Evolutionary conservation across 305 asterid species (phyloP).

Genomic region (Fraxinus dipetala): DNA sequence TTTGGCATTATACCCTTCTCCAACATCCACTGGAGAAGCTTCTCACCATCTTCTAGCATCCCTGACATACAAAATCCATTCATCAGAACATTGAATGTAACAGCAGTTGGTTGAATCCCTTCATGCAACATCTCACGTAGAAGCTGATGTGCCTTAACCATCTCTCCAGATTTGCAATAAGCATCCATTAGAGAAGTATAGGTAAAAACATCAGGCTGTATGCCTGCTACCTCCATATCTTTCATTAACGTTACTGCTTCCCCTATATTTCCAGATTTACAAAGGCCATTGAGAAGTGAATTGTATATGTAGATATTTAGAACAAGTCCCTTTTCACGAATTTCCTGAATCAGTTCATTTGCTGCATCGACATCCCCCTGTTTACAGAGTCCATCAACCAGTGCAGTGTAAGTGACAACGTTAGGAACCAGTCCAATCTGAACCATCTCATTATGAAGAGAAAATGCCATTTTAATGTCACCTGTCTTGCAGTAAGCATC

Average conservation of each 20-base stretch:
- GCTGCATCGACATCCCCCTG: slow-evolving; percentile 77
- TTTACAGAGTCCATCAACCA: slow-evolving; percentile 97
- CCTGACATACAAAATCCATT: slow-evolving; percentile 78
- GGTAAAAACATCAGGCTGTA: slow-evolving; percentile 67
- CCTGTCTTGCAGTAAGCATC: slow-evolving; percentile 85
- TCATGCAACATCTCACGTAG: slow-evolving; percentile 68
- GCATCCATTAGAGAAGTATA: slow-evolving; percentile 91
- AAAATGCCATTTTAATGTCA: slow-evolving; percentile 64
- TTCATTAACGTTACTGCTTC: slow-evolving; percentile 61
- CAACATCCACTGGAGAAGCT: slow-evolving; percentile 82
- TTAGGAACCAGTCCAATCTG: slow-evolving; percentile 57
- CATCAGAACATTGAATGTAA: slow-evolving; percentile 88
- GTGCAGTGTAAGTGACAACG: slow-evolving; percentile 82
- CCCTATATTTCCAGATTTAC: slow-evolving; percentile 72
- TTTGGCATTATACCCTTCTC: slow-evolving; percentile 80
- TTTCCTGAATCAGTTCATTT: slow-evolving; percentile 72
- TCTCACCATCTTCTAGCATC: slow-evolving; percentile 76
- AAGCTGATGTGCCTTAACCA: slow-evolving; percentile 66
- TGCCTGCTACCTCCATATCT: slow-evolving; percentile 73
- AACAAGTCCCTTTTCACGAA: slow-evolving; percentile 69
- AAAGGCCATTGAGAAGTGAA: slow-evolving; percentile 74
- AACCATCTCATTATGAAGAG: slow-evolving; percentile 85
- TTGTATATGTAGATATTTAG: slow-evolving; percentile 74
- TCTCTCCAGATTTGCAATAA: slow-evolving; percentile 75
- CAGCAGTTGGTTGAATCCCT: slow-evolving; percentile 73